Evolutionary conservation across 2,329 filamentous ascomycete species (phyloP).

Genomic region (Hyphodiscus sp.): DNA sequence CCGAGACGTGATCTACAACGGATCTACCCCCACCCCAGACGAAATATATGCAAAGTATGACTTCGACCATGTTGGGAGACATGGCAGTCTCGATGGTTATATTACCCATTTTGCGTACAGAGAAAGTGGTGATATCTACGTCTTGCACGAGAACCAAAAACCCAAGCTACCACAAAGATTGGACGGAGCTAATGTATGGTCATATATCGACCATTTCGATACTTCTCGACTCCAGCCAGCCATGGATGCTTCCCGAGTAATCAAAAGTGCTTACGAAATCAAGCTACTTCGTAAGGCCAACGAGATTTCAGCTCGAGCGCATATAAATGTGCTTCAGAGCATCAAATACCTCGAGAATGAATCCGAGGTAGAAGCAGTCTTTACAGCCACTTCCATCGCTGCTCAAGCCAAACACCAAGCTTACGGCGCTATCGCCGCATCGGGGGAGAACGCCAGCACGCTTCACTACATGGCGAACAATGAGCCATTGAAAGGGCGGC

Average conservation of each 20-base stretch:
- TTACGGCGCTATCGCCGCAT: conserved; percentile 83
- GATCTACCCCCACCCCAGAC: conserved; percentile 51
- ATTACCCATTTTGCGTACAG: conserved; percentile 35
- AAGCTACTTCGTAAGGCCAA: conserved; percentile 76
- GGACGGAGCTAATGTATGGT: conserved; percentile 1
- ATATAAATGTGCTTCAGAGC: conserved; percentile 62
- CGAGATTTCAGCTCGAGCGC: conserved; percentile 69
- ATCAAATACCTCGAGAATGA: conserved; percentile 65
- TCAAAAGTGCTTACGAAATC: conserved; percentile 84
- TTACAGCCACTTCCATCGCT: conserved; percentile 65
- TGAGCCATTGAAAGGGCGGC: conserved; percentile 58
- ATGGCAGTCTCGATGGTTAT: conserved; percentile 45
- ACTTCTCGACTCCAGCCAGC: conserved; percentile 52
- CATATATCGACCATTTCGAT: conserved; percentile 36
- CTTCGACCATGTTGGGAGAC: conserved; percentile 63
- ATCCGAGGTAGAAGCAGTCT: conserved; percentile 74
- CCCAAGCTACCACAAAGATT: conserved; percentile 9
- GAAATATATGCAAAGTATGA: conserved; percentile 59
- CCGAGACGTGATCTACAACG: conserved; percentile 55
- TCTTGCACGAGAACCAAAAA: conserved; percentile 39
- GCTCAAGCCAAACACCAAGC: conserved; percentile 70
- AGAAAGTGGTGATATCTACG: conserved; percentile 36
- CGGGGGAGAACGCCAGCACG: conserved; percentile 74
- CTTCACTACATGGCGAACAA: conserved; percentile 85
- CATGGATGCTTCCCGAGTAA: conserved; percentile 73